These are phyloP conservation scores for Groenewaldozyma salmanticensis DNA, from an alignment of 805 yeast species.

Conservation along the genomic window DNA sequence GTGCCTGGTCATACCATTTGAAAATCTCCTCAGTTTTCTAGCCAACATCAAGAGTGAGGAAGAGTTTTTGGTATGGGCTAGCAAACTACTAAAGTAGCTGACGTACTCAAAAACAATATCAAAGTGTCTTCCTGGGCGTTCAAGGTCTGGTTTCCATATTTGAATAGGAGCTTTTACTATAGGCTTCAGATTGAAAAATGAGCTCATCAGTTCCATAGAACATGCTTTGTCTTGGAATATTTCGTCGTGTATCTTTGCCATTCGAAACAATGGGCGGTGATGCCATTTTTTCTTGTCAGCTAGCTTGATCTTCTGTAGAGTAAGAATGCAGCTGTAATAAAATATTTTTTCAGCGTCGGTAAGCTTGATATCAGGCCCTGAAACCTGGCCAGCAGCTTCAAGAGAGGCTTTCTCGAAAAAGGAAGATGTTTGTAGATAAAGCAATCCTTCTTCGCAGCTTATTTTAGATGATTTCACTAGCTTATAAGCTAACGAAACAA, in stretches of 20 bases:
- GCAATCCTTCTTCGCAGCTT: conserved; percentile 30
- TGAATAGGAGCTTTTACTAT: conserved; percentile 61
- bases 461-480: conserved; percentile 34
- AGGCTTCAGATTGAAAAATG: conserved; percentile 55
- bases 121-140: conserved; percentile 89
- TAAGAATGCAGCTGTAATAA: conserved; percentile 32
- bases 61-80: conserved; percentile 46
- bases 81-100: conserved; percentile 47
- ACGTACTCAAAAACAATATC: conserved; percentile 65
- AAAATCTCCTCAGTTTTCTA: conserved; percentile 67
- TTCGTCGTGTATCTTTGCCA: conserved; percentile 52
- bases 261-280: conserved; percentile 68
- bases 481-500: conserved; percentile 52
- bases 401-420: conserved; percentile 15
- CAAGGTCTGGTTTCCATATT: conserved; percentile 90
- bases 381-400: neutral
- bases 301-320: conserved; percentile 38
- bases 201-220: conserved; percentile 57
- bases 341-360: conserved; percentile 21
- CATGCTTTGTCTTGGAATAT: conserved; percentile 41
- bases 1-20: conserved; percentile 64
- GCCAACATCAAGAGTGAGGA: conserved; percentile 49
- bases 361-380: neutral
- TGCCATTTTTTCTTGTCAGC: conserved; percentile 87
- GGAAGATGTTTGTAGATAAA: conserved; percentile 31